Percentiles rank a stretch among this genome's conserved stretches.
phyloP scores from a whole-genome alignment of 768 basidiomycete genomes.

The Lanmaoa rubissima region DNA sequence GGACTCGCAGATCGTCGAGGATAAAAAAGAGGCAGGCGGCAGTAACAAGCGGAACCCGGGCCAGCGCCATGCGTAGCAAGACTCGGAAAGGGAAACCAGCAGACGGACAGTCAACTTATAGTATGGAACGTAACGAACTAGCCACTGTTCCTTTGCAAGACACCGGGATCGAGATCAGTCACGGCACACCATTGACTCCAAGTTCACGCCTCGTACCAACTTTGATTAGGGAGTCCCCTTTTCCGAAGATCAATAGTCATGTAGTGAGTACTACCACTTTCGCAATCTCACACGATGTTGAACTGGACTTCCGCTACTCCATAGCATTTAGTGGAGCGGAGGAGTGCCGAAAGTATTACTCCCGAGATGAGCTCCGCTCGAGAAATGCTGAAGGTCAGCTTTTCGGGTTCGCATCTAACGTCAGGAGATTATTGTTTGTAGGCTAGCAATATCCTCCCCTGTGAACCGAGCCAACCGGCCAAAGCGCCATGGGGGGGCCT shows the following conservation, averaged over 20 bases:
- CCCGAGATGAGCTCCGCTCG: neutral
- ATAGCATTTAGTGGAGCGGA: neutral
- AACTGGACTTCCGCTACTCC: neutral
- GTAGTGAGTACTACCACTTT: slow-evolving; percentile 9
- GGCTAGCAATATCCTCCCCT: neutral
- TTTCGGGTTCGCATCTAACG: neutral
- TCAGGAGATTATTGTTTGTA: slow-evolving; percentile 3
- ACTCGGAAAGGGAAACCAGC: slow-evolving; percentile 4
- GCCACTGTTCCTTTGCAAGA: neutral
- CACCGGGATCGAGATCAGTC: neutral
- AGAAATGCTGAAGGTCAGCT: slow-evolving; percentile 15
- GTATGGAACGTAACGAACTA: neutral
- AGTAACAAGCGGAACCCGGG: slow-evolving; percentile 2
- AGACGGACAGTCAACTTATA: neutral
- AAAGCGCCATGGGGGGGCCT: slow-evolving; percentile 34
- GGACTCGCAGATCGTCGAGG: slow-evolving; percentile 17
- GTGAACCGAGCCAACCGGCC: slow-evolving; percentile 4
- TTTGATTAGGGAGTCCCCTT: neutral
- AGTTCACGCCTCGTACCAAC: neutral
- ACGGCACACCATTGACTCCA: neutral
- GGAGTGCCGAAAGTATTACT: neutral
- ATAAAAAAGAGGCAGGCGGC: slow-evolving; percentile 14
- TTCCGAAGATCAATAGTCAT: neutral
- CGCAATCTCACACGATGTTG: neutral
- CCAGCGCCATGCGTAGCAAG: slow-evolving; percentile 31